Evolutionary conservation across 1,284 basidiomycete genomes (phyloP).

Genomic region (Ceratobasidium sp.): DNA sequence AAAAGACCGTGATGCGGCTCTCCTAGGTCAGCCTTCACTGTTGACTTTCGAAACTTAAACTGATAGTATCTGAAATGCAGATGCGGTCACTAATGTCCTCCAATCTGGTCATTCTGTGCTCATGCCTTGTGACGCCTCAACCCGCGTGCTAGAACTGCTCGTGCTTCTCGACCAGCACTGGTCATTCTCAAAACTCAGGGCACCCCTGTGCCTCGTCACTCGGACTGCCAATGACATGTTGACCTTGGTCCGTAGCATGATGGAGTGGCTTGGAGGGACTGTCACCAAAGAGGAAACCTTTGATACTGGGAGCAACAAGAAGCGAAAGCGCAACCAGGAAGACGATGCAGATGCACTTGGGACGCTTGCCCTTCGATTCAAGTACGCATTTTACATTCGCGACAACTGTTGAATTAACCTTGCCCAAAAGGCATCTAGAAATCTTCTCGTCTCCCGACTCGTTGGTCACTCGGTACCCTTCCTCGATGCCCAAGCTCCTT

Average conservation of each 20-base stretch:
- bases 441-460: conserved; percentile 88
- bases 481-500: conserved; percentile 90
- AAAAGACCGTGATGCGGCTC: conserved; percentile 89
- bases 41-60: conserved; percentile 27
- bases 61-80: conserved; percentile 57
- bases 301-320: conserved; percentile 56
- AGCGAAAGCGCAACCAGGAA: conserved; percentile 70
- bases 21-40: conserved; percentile 72
- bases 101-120: conserved; percentile 82
- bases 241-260: conserved; percentile 94
- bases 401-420: neutral
- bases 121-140: conserved; percentile 93
- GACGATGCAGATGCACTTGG: conserved; percentile 80
- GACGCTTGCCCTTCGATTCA: conserved; percentile 78
- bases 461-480: conserved; percentile 83
- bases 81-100: conserved; percentile 87
- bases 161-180: conserved; percentile 98
- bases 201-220: conserved; percentile 91
- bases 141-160: conserved; percentile 91
- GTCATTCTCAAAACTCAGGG: conserved; percentile 79
- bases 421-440: conserved; percentile 75
- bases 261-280: conserved; percentile 98
- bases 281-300: conserved; percentile 84
- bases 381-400: conserved; percentile 58
- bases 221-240: conserved; percentile 94